Evolutionary conservation across 441 rosid genomes (phyloP), one percentile per base, ranked within the genome.

Genomic region (Cnidoscolus chayamansa): DNA sequence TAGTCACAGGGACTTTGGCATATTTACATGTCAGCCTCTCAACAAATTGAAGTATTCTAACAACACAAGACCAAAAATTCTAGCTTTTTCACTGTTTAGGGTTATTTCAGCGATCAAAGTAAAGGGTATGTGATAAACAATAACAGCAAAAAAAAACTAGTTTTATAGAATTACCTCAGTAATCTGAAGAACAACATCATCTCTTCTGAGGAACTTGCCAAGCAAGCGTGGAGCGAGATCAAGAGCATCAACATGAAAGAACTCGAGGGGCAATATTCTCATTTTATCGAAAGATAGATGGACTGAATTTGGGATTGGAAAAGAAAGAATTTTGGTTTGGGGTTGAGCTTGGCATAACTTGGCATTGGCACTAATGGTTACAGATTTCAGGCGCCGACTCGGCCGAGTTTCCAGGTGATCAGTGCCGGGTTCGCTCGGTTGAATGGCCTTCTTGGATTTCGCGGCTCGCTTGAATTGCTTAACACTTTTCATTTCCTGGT

Each of bases 201-300:
- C 95, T 82, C 87, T 88, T 81, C 86, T 82, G 0, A 94, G 77
- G 40, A 88, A 84, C 83, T 94, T 94, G 56, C 98, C 98, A 20
- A 94, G 97, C 87, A 94, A 77, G 54, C 93, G 90, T 0, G 95
- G 96, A 63, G 97, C 98, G 12, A 94, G 93, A 71, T 89, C 88
- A 74, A 94, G 89, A n/a, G 97, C 90, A 76, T 94, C 97, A n/a
- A 91, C 72, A 55, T 87, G 93, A 74, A 85, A 94, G 86, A 88
- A 94, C 35, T 82, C 82, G 16, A 67, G 89, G 10, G 93, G 79
- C 74, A 94, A 74, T 19, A 89, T 76, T 68, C 78, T 77, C 77
- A 72, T 77, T 49, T 79, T 74, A 20, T 67, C 84, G 59, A 64
- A 51, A 68, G 67, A 25, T 11, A 77, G n/a, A 15, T 68, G 72